Base-by-base conservation (phyloP, 495 filamentous ascomycete species). In the Penicillium arizonense region DNA sequence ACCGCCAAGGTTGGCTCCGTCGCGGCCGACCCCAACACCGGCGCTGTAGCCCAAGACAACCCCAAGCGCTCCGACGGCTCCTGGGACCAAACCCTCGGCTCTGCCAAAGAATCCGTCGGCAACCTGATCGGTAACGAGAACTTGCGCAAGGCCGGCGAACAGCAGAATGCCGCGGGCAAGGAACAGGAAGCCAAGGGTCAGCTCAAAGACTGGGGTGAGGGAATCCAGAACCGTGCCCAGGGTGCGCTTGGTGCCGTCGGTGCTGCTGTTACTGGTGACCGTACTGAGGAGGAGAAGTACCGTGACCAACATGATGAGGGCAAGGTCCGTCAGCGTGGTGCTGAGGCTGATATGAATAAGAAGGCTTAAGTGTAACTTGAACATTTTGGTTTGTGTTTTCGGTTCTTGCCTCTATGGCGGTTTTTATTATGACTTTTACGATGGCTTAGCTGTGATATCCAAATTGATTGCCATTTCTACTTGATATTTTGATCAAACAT, bases 61-160 rank as follows among this genome's bases (percentile, higher is more conserved):
- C 77, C 83, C 7, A 74, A 91, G 69, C 88, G 92, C 55, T 66
- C 75, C 14, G 68, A 80, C 5, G 93, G 92, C 30, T 76, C 79
- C 35, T 92, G 87, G 82, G 89, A 96, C 75, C 91, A 97, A 73
- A 94, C 88, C 36, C 56, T 91, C 35, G 93, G 93, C 49, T 82
- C 88, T 0, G 86, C 82, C 36, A 97, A 97, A 80, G 90, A 96
- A 63, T 75, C 82, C 26, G 45, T 95, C 5, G 93, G 93, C 50
- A 85, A 85, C 56, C 41, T 90, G 10, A 53, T 91, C 44, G 93
- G 93, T 52, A 81, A 81, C 52, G 87, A 94, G 73, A 77, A 65
- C 40, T 69, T 97, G 42, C 91, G 89, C 69, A 77, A 82, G 42
- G 64, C 84, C 26, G 92, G 92, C 20, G 79, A 80, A 39, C 70